Evolutionary conservation across 441 rosid species (phyloP).

Genomic region (Gossypium schwendimanii): DNA sequence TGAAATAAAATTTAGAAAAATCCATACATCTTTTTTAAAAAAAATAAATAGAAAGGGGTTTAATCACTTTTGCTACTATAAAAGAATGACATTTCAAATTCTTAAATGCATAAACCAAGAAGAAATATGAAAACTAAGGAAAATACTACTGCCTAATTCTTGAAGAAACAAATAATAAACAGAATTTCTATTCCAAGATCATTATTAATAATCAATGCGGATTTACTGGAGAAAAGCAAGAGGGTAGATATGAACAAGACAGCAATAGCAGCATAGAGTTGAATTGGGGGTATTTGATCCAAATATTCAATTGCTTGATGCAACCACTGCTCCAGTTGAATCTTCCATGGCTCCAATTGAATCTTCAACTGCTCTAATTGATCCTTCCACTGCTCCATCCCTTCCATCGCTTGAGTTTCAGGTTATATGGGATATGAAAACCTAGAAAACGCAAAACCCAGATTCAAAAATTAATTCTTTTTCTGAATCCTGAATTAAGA

Average conservation of each 20-base stretch:
- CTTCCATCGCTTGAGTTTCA: slow-evolving; percentile 39
- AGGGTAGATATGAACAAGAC: slow-evolving; percentile 46
- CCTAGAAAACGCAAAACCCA: slow-evolving; percentile 9
- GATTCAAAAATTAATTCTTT: neutral
- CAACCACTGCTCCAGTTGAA: slow-evolving; percentile 33
- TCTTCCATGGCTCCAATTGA: slow-evolving; percentile 15
- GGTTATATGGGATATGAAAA: slow-evolving; percentile 6
- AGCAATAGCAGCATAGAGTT: slow-evolving; percentile 59
- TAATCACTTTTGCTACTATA: neutral
- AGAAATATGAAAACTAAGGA: neutral
- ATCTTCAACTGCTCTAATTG: slow-evolving; percentile 24
- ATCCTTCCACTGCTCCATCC: slow-evolving; percentile 50
- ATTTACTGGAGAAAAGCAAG: slow-evolving; percentile 50
- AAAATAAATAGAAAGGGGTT: neutral
- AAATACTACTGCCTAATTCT: neutral
- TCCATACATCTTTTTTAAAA: neutral
- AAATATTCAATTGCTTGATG: slow-evolving; percentile 40
- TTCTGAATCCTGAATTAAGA: neutral
- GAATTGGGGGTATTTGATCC: slow-evolving; percentile 47
- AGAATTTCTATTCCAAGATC: neutral
- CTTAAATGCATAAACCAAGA: neutral
- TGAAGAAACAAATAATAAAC: neutral
- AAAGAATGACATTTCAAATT: neutral
- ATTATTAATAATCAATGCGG: neutral
- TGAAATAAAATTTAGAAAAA: neutral